Evolutionary conservation across 1,284 basidiomycete genomes (phyloP), one percentile per base, ranked within the genome.

Genomic region (Moesziomyces parantarcticus): DNA sequence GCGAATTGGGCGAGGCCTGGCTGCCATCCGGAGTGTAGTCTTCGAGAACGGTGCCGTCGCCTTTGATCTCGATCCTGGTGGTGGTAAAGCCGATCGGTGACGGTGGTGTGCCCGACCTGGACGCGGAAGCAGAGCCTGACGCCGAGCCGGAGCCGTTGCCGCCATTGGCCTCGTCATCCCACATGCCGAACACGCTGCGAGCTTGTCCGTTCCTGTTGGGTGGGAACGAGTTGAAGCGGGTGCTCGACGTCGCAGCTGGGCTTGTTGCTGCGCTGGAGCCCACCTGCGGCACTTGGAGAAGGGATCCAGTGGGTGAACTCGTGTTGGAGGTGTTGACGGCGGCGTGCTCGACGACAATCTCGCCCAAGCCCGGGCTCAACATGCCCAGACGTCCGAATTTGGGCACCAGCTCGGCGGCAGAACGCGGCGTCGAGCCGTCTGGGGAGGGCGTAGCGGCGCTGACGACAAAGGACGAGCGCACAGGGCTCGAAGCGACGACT

Each of bases 291-390:
- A 71, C 69, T 42, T 57, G 55, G 9, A 75, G 58, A 44, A 71
- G 43, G 7, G 65, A 69, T 18, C 52, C 65, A 20, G 57, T 69
- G 1, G 69, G 61, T 39, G 70, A 69, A 42, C 53, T 57, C 20
- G 65, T 75, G 47, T 46, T 58, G 34, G 64, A 71, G 21, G 49
- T 48, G 26, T 23, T 55, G 34, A 62, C 58, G 18, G 64, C 72
- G 29, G 60, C 42, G 42, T 80, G 78, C 63, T 79, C 69, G 9
- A 80, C 68, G 10, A 74, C 61, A 13, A 50, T 34, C 36, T 80
- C 58, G 29, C 63, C 77, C 16, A 80, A 43, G 18, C 78, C 78
- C 21, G 78, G 78, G 29, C 70, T 75, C 63, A 80, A 50, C 78
- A 80, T 80, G 41, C 78, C 75, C 11, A 75, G 70, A 16, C 64